Base-by-base conservation (phyloP, 208 protist genomes). In the Zelonia costaricensis region DNA sequence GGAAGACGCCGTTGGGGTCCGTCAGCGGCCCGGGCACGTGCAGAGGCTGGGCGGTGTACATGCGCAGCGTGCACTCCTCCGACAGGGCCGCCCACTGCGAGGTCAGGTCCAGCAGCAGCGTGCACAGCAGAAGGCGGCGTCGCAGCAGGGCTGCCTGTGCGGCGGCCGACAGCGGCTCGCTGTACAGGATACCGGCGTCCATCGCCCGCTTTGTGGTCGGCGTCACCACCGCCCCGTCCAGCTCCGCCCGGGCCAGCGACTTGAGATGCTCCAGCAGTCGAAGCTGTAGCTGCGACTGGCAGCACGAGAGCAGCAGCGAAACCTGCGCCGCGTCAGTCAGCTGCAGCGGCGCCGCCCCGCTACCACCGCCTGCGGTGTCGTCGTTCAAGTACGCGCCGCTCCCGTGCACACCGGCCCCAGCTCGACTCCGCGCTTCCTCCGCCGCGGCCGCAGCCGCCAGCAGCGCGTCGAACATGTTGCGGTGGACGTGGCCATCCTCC, bases 1-100 rank as follows among this genome's bases (percentile, higher is more conserved):
- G 42, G 52, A 88, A 80, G 36, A 87, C 56, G 20, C 82, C 85
- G 39, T 92, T 92, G 3, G 78, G 74, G 43, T 86, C 70, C n/a
- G 78, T 80, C 47, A 70, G 27, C 23, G 60, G 59, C 2, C 66
- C 58, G 1, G 58, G 66, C 4, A 58, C 57, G 66, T 27, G 39
- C 18, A 35, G 58, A 0, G 66, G 66, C 51, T 65, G 52, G 15
- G 66, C 66, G 6, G 42, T 23, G 52, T 73, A 66, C 13, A 73
- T 38, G 4, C 43, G 57, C 58, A 61, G 33, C 66, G 66, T 65
- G 40, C 57, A 65, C 52, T 66, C 66, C 52, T 73, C 66, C 23
- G 66, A 44, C 25, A 73, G 51, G 15, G 58, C 31, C 3, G 31
- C 39, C 66, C 66, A 73, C 30, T 65, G 52, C 58, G 25, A 30